Evolutionary conservation across 306 rosid genomes (phyloP).

Genomic region (Castanea mollissima): DNA sequence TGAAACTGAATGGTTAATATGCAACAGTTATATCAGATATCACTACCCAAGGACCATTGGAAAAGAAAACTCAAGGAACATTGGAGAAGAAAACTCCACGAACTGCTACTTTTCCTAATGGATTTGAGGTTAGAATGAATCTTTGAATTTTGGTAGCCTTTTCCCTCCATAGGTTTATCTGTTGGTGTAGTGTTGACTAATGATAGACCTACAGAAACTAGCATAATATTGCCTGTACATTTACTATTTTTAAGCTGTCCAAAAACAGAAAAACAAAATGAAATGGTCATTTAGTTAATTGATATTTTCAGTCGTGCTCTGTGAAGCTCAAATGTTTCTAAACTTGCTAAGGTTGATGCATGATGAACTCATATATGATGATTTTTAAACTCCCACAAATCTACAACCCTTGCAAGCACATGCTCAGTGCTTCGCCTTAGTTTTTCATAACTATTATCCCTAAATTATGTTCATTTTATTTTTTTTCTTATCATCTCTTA

Average conservation of each 20-base stretch:
- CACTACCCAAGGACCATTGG: constrained; percentile 35
- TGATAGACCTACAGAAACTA: constrained; percentile 15
- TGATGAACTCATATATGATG: background rate
- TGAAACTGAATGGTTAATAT: constrained; percentile 19
- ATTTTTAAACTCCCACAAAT: background rate
- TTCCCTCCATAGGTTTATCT: constrained; percentile 7
- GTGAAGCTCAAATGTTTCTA: background rate
- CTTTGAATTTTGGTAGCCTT: background rate
- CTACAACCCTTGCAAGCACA: background rate
- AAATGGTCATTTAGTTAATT: background rate
- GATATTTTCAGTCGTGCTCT: background rate
- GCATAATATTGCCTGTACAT: constrained; percentile 1
- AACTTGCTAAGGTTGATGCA: background rate
- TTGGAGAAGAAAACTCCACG: constrained; percentile 50
- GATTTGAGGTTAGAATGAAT: constrained; percentile 74
- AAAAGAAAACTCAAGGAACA: constrained; percentile 46
- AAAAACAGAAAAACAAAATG: background rate
- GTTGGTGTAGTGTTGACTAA: constrained; percentile 1
- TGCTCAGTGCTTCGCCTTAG: constrained; percentile 1
- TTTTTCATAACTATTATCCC: constrained; percentile 7
- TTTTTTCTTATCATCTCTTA: constrained; percentile 1
- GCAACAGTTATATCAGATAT: constrained; percentile 45
- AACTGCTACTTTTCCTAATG: constrained; percentile 67
- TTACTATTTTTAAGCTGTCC: constrained; percentile 4
- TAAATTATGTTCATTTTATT: background rate